These are phyloP conservation scores for Polyporus arcularius DNA, from an alignment of 768 basidiomycete species.

Conservation along the genomic window DNA sequence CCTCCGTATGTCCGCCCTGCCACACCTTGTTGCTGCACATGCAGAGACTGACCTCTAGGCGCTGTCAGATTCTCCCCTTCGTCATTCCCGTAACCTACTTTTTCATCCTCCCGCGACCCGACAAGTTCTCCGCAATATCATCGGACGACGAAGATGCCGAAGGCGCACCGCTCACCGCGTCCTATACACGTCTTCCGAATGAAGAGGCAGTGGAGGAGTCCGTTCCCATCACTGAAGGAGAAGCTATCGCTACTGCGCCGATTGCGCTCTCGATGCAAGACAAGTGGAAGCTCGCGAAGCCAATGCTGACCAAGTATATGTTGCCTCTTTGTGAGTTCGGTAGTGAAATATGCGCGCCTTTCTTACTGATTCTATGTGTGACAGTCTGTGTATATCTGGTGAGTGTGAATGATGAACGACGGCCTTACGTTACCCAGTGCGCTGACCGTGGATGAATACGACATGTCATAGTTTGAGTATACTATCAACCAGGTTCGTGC, in stretches of 20 bases:
- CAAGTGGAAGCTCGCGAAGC: slow-evolving; percentile 81
- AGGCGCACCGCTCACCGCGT: slow-evolving; percentile 2
- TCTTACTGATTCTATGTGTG: not conserved
- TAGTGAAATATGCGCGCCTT: too few relatives aligned
- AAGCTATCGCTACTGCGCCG: slow-evolving; percentile 4
- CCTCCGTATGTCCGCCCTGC: slow-evolving; percentile 54
- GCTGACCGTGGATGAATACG: not conserved
- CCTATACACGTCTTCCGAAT: slow-evolving; percentile 8
- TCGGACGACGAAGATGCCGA: slow-evolving; percentile 39
- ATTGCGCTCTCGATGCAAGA: slow-evolving; percentile 63
- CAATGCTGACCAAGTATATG: slow-evolving; percentile 85
- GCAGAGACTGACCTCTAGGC: not conserved
- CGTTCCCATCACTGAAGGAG: not conserved
- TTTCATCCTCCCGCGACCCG: slow-evolving; percentile 69
- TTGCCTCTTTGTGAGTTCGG: slow-evolving; percentile 78
- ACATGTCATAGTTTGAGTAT: slow-evolving; percentile 72
- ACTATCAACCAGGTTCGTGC: slow-evolving; percentile 77
- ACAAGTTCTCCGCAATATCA: slow-evolving; percentile 48
- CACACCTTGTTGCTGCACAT: not conserved
- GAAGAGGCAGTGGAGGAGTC: slow-evolving; percentile 2
- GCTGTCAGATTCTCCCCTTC: slow-evolving; percentile 72
- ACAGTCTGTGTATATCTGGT: slow-evolving; percentile 66
- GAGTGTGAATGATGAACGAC: slow-evolving; percentile 25
- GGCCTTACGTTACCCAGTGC: not conserved
- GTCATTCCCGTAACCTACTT: slow-evolving; percentile 77